Percentiles rank a stretch among this genome's conserved stretches.
Conservation (phyloP, 306 rosid genomes). For the Rosa lucieae region DNA sequence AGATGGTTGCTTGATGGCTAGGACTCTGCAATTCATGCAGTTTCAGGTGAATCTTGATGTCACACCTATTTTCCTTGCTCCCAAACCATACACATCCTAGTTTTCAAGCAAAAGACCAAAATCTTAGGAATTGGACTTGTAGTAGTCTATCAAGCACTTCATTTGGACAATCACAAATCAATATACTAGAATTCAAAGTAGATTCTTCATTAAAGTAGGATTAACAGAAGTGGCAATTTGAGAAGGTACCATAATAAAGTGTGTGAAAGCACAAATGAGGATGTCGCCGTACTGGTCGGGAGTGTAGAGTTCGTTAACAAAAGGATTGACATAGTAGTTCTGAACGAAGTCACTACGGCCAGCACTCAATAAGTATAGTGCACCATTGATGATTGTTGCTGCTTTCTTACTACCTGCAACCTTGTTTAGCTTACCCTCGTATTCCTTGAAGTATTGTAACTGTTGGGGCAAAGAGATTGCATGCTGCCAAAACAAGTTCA, state of each 20-base stretch:
- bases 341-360: constrained; percentile 85
- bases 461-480: constrained; percentile 87
- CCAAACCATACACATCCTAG: no score
- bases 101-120: no score
- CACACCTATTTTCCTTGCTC: no score
- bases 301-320: constrained; percentile 57
- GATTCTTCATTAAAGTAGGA: no score
- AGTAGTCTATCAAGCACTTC: no score
- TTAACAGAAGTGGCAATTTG: neutral
- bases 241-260: constrained; percentile 60
- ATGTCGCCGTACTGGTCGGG: constrained; percentile 58
- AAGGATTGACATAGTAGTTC: constrained; percentile 87
- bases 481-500: constrained; percentile 54
- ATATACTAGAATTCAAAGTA: no score
- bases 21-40: no score
- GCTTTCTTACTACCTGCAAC: constrained; percentile 81
- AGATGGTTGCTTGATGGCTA: constrained; percentile 43
- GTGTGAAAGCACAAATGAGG: constrained; percentile 56
- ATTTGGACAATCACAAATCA: no score
- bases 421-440: constrained; percentile 65
- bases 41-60: no score
- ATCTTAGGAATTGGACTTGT: no score
- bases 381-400: constrained; percentile 64
- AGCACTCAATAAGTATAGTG: constrained; percentile 73
- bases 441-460: constrained; percentile 59